Evolutionary conservation across 164 flowering plant species (phyloP), one percentile per base, ranked within the genome.

Genomic region (Aristolochia contorta): DNA sequence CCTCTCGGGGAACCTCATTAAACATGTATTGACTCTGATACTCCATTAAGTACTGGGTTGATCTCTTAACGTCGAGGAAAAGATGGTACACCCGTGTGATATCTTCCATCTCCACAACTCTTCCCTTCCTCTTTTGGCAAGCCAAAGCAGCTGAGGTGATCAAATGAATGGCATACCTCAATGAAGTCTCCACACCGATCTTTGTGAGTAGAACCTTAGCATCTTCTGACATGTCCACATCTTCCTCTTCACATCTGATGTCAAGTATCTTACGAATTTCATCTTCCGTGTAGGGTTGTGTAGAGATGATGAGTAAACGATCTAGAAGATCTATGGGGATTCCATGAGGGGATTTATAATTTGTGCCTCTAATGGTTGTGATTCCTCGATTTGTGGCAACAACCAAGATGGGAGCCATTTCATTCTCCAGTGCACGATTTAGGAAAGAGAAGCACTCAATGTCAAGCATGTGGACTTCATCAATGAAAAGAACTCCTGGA

Each of bases 401-500:
- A 25, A 93, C 91, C 63, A 90, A 65, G 47, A 86, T 88, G 13
- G 97, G 97, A 32, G 95, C 82, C 97, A 88, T 93, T 62, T 91
- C 99, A 67, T 84, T 88, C 68, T 90, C 97, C 56, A 93, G 64
- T n/a, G 96, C 94, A 49, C 96, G 90, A 69, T 93, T 93, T 27
- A 93, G 82, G 75, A 90, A 93, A 27, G 97, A 93, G 67, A 93
- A 90, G 68, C 97, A 90, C 70, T 93, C 95, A 12, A 88, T 84
- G 73, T 90, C 99, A 16, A 93, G 88, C 99, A 90, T 93, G 77
- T 93, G 99, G 21, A 93, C 99, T 72, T 90, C 99, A 62, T 93
- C 99, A 48, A 93, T 90, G 77, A 93, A 93, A 50, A 90, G 83
- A 24, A 93, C 96, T n/a, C 99, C 99, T 0, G 97, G 99, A n/a